Evolutionary conservation across 306 rosid species (phyloP), one percentile per base, ranked within the genome.

Genomic region (Hylodesmum podocarpum): DNA sequence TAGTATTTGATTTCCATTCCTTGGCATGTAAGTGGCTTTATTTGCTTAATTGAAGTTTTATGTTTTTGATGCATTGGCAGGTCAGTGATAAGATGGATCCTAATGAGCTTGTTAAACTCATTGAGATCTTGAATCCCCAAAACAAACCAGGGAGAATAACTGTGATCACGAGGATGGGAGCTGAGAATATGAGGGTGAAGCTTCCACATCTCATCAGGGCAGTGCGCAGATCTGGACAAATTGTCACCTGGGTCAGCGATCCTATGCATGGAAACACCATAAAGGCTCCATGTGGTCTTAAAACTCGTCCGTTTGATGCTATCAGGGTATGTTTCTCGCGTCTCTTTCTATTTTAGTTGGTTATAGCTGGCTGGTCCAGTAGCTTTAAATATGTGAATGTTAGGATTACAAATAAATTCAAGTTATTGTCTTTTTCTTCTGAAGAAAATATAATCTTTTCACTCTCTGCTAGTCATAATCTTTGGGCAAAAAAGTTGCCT

Each of bases 241-340:
- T 91, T 77, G 99, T 95, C 84, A 92, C 99, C 37, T 95, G 99
- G 99, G 97, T 95, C 84, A 92, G 97, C 31, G 99, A 95, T 77
- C 99, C 99, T 41, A 95, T 95, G 99, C 99, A 95, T 76, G 99
- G 99, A 51, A 95, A 95, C 89, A 95, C 99, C 81, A 95, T 95
- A 3, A 95, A 95, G 76, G 99, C 99, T 79, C 99, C 99, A 1
- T 95, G 99, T 59, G 99, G 99, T 82, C 99, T 95, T 70, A 95
- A 95, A 84, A 95, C 99, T 53, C 99, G 99, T 34, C 97, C 99
- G 64, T 95, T 95, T 43, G 99, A 95, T 77, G 76, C 97, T 33
- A 95, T 95, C 86, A 84, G 96, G 96, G 99, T 95, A 91, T 36
- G 67, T 6, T 53, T 63, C 76, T 75, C 41, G 13, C 73, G 16